These are phyloP conservation scores for Sporothrix mexicana DNA, from an alignment of 2,329 filamentous ascomycete genomes.

Conservation along the genomic window DNA sequence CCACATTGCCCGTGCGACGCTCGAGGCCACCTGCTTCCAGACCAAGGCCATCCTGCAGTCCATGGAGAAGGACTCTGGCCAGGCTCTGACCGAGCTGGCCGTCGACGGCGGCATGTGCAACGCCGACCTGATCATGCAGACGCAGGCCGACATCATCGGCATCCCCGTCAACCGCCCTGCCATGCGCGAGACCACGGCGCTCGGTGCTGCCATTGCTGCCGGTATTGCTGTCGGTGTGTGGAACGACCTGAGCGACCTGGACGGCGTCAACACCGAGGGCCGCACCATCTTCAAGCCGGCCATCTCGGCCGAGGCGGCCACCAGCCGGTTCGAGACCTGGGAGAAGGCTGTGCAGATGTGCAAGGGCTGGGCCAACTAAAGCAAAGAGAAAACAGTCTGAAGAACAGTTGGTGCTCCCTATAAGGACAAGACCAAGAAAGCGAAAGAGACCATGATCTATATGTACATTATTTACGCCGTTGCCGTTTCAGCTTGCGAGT, in stretches of 20 bases:
- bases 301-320: constrained; percentile 52
- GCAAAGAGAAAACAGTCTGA: neutral
- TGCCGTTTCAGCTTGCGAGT: constrained; percentile 13
- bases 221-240: constrained; percentile 83
- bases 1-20: constrained; percentile 85
- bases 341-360: constrained; percentile 65
- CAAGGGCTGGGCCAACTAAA: constrained; percentile 54
- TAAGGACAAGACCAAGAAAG: neutral
- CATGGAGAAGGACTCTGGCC: constrained; percentile 84
- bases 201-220: constrained; percentile 87
- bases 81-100: constrained; percentile 74
- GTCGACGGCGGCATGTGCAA: constrained; percentile 92
- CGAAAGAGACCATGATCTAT: neutral
- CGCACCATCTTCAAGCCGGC: constrained; percentile 73
- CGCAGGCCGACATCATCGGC: constrained; percentile 81
- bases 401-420: neutral
- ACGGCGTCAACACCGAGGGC: constrained; percentile 72
- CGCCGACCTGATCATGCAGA: constrained; percentile 88
- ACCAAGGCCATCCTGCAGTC: constrained; percentile 89
- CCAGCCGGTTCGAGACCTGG: constrained; percentile 58
- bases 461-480: constrained; percentile 11
- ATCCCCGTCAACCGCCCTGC: constrained; percentile 82
- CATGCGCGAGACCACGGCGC: constrained; percentile 89
- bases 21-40: constrained; percentile 92
- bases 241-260: constrained; percentile 75